Evolutionary conservation across 2,329 filamentous ascomycete genomes (phyloP).

Genomic region (Xylariaceae sp.): DNA sequence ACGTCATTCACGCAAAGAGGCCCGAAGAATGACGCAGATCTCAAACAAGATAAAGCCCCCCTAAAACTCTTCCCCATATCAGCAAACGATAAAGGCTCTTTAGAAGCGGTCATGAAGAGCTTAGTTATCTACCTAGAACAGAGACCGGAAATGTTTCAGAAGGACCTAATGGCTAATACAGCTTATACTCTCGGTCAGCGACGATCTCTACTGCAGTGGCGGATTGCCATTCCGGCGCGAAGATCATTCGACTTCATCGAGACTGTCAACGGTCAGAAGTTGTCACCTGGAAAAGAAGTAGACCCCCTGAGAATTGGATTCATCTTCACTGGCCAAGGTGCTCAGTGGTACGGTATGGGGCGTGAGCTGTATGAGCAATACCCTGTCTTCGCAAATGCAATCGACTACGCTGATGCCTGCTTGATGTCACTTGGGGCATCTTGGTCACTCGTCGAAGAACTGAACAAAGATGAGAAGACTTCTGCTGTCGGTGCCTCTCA

Average conservation of each 20-base stretch:
- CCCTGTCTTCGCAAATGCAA: slow-evolving; percentile 39
- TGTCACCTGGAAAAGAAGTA: slow-evolving; percentile 40
- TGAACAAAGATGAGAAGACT: slow-evolving; percentile 39
- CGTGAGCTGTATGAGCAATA: slow-evolving; percentile 44
- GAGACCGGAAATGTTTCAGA: slow-evolving; percentile 47
- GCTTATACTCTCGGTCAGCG: slow-evolving; percentile 52
- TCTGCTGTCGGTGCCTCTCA: slow-evolving; percentile 42
- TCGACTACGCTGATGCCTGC: slow-evolving; percentile 41
- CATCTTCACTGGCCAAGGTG: slow-evolving; percentile 47
- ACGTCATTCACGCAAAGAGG: slow-evolving; percentile 41
- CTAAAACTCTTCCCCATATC: slow-evolving; percentile 48
- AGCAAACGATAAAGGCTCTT: slow-evolving; percentile 44
- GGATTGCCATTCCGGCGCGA: slow-evolving; percentile 46
- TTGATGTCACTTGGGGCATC: slow-evolving; percentile 36
- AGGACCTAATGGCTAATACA: slow-evolving; percentile 48
- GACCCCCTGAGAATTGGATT: slow-evolving; percentile 43
- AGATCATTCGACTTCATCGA: slow-evolving; percentile 50
- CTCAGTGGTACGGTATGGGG: slow-evolving; percentile 47
- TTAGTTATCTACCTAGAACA: slow-evolving; percentile 47
- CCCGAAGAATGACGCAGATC: slow-evolving; percentile 38
- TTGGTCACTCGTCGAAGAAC: slow-evolving; percentile 43
- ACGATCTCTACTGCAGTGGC: slow-evolving; percentile 47
- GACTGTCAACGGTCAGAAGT: slow-evolving; percentile 44
- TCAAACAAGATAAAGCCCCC: slow-evolving; percentile 33
- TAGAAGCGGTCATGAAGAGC: slow-evolving; percentile 43